Conservation (phyloP, 2,329 filamentous ascomycete genomes). For the Pseudogymnoascus sp. region DNA sequence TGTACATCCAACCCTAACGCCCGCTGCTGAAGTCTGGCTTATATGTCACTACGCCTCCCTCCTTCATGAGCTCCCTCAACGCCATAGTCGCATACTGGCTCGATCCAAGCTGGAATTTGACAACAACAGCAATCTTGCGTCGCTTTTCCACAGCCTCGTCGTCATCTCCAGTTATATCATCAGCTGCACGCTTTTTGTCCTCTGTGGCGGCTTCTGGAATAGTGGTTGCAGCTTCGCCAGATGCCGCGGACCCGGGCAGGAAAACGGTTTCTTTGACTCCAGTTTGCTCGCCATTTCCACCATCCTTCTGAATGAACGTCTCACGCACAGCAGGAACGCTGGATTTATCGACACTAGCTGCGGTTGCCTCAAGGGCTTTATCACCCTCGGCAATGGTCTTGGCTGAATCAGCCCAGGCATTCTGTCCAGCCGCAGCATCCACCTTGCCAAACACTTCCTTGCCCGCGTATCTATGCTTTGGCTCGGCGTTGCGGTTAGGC, state of each 20-base stretch:
- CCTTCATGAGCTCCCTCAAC: slow-evolving; percentile 70
- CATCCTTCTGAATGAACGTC: slow-evolving; percentile 29
- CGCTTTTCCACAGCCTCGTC: not conserved
- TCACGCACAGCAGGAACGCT: slow-evolving; percentile 22
- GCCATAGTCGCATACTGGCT: slow-evolving; percentile 85
- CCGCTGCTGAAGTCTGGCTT: slow-evolving; percentile 53
- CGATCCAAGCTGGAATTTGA: slow-evolving; percentile 70
- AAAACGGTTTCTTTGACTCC: slow-evolving; percentile 18
- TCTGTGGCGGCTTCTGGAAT: not conserved
- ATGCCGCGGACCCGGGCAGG: not conserved
- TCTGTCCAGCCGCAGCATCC: slow-evolving; percentile 20
- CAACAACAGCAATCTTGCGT: slow-evolving; percentile 57
- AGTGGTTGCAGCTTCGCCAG: not conserved
- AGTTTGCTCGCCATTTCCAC: slow-evolving; percentile 27
- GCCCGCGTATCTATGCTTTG: not conserved
- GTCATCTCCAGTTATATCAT: slow-evolving; percentile 4
- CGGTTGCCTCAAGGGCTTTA: not conserved
- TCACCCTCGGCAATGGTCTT: slow-evolving; percentile 14
- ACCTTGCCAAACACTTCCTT: not conserved
- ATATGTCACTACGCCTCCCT: slow-evolving; percentile 53
- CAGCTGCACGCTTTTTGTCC: not conserved
- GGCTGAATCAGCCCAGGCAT: slow-evolving; percentile 25
- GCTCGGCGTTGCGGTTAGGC: slow-evolving; percentile 13
- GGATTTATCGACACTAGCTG: slow-evolving; percentile 20
- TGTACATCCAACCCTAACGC: slow-evolving; percentile 13